These are phyloP conservation scores for Pichia occidentalis DNA, from an alignment of 805 yeast species.

Conservation along the genomic window DNA sequence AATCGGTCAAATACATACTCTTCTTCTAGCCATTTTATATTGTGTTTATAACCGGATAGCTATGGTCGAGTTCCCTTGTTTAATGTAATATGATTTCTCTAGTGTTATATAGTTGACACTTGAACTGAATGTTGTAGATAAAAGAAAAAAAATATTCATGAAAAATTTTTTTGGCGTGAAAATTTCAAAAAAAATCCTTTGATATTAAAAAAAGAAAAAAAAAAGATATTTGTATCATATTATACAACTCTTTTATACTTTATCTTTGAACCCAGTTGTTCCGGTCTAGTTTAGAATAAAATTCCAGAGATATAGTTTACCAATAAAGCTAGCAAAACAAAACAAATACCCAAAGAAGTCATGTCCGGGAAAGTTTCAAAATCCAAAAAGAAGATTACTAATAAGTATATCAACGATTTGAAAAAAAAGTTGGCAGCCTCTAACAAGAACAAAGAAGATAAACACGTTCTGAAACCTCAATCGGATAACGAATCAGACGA, in stretches of 20 bases:
- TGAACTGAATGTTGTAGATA: background rate
- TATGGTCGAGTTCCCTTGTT: background rate
- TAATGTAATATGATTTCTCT: background rate
- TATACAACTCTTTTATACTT: too few relatives aligned
- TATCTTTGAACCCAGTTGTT: too few relatives aligned
- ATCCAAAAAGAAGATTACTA: constrained; percentile 11
- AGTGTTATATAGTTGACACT: background rate
- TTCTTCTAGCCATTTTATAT: constrained; percentile 29
- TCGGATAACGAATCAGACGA: constrained; percentile 12
- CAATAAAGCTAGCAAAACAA: background rate
- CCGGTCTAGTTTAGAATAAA: too few relatives aligned
- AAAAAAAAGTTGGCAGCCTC: constrained; percentile 24
- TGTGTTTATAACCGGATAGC: background rate
- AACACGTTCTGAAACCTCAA: constrained; percentile 28
- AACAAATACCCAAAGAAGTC: background rate
- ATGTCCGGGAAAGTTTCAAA: constrained; percentile 9
- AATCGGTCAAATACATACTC: constrained; percentile 23
- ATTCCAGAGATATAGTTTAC: background rate
- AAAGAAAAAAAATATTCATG: background rate
- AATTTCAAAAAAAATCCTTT: background rate
- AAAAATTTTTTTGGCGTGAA: constrained; percentile 1
- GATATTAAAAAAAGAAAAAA: background rate
- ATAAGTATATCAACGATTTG: constrained; percentile 24
- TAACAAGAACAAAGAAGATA: constrained; percentile 12
- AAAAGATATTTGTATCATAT: too few relatives aligned